Percentiles rank a stretch among this genome's conserved stretches.
Conservation (phyloP, 2,329 filamentous ascomycete genomes). For the Aspergillus ochraceus region DNA sequence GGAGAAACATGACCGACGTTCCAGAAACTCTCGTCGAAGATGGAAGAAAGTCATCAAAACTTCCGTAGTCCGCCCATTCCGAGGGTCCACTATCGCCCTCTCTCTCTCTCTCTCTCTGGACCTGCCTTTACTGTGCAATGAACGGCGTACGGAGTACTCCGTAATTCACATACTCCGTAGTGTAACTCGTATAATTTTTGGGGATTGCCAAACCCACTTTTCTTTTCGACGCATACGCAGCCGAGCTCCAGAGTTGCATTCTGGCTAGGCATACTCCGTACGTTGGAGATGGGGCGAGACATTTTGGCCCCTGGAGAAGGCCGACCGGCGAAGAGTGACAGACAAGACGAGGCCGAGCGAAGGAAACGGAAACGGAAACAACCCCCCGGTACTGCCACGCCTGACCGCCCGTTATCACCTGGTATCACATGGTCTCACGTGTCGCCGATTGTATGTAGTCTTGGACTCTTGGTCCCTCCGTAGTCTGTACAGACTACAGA, state of each 20-base stretch:
- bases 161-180: neutral
- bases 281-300: neutral
- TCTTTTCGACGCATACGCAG: neutral
- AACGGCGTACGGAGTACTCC: neutral
- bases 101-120: neutral
- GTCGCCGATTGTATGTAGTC: too few relatives aligned
- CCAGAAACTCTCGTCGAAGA: conserved; percentile 3
- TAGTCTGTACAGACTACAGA: too few relatives aligned
- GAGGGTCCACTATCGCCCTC: neutral
- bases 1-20: neutral
- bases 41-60: neutral
- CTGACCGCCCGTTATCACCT: neutral
- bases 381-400: too few relatives aligned
- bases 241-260: neutral
- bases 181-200: neutral
- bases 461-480: too few relatives aligned
- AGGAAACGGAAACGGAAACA: too few relatives aligned
- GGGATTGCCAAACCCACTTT: neutral
- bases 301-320: neutral
- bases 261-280: neutral
- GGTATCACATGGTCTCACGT: neutral
- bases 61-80: neutral
- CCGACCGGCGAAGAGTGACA: neutral
- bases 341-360: too few relatives aligned
- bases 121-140: neutral